phyloP scores from a whole-genome alignment of 1,284 basidiomycete species.

The Xerocomus alliaceus region DNA sequence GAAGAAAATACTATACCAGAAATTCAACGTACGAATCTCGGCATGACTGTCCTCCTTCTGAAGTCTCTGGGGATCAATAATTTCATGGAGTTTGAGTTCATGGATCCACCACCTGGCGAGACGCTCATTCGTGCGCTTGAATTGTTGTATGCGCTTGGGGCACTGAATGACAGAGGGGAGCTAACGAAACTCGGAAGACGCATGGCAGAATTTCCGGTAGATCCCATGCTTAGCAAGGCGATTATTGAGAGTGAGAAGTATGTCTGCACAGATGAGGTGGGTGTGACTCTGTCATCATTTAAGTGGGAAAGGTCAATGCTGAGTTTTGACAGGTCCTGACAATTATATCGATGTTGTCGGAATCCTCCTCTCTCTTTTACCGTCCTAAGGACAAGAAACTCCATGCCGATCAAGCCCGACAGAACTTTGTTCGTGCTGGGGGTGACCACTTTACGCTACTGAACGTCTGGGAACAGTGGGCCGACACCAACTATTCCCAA shows the following conservation, averaged over 20 bases:
- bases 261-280: conserved; percentile 94
- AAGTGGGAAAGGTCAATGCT: neutral
- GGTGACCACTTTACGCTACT: conserved; percentile 98
- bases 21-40: conserved; percentile 96
- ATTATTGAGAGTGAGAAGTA: conserved; percentile 96
- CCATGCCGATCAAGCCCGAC: conserved; percentile 94
- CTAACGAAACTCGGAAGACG: conserved; percentile 93
- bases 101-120: conserved; percentile 98
- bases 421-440: conserved; percentile 94
- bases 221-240: conserved; percentile 96
- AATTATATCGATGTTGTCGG: conserved; percentile 97
- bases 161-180: conserved; percentile 95
- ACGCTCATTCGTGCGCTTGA: conserved; percentile 97
- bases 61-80: conserved; percentile 98
- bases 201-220: conserved; percentile 99
- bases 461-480: conserved; percentile 98
- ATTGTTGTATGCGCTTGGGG: conserved; percentile 93
- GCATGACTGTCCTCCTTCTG: conserved; percentile 93
- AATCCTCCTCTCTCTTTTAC: conserved; percentile 94
- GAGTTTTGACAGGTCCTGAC: conserved; percentile 74
- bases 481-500: conserved; percentile 93
- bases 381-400: conserved; percentile 97
- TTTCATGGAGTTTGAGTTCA: conserved; percentile 97
- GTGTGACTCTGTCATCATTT: conserved; percentile 19
- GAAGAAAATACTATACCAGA: conserved; percentile 98